These are phyloP conservation scores for Thelephora terrestris DNA, from an alignment of 1,284 basidiomycete genomes.

Conservation along the genomic window DNA sequence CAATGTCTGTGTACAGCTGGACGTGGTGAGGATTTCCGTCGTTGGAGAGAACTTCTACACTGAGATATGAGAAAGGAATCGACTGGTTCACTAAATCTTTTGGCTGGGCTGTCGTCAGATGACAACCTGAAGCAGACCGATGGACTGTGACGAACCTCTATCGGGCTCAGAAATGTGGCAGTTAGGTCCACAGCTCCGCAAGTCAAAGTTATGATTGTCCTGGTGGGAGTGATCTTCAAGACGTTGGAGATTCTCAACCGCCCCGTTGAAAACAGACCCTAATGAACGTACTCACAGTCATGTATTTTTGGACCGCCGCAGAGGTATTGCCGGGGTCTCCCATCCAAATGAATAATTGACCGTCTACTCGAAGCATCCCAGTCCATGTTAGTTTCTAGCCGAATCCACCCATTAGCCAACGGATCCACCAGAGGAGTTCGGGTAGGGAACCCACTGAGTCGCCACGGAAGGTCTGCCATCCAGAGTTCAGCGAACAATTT, in stretches of 20 bases:
- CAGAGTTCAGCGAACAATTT: background rate
- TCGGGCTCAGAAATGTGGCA: slow-evolving; percentile 13
- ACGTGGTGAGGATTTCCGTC: slow-evolving; percentile 23
- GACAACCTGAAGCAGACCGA: too few relatives aligned
- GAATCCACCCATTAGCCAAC: background rate
- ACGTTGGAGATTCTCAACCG: slow-evolving; percentile 5
- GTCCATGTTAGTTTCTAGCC: slow-evolving; percentile 9
- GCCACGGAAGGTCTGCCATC: slow-evolving; percentile 8
- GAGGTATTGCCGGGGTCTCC: background rate
- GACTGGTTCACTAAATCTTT: slow-evolving; percentile 24
- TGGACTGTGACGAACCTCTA: slow-evolving; percentile 10
- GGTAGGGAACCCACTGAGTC: background rate
- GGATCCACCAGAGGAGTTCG: background rate
- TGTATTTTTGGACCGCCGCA: background rate
- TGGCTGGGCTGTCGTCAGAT: slow-evolving; percentile 12
- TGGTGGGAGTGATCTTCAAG: slow-evolving; percentile 11
- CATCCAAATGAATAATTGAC: slow-evolving; percentile 7
- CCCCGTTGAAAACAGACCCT: background rate
- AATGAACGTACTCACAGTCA: background rate
- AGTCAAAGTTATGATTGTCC: slow-evolving; percentile 3
- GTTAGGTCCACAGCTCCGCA: slow-evolving; percentile 13
- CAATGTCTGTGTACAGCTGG: slow-evolving; percentile 27
- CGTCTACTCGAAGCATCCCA: slow-evolving; percentile 15
- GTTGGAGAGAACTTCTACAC: slow-evolving; percentile 18
- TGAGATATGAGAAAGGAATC: slow-evolving; percentile 24